Base-by-base conservation (phyloP, 805 yeast species). In the Pichia cephalocereana region DNA sequence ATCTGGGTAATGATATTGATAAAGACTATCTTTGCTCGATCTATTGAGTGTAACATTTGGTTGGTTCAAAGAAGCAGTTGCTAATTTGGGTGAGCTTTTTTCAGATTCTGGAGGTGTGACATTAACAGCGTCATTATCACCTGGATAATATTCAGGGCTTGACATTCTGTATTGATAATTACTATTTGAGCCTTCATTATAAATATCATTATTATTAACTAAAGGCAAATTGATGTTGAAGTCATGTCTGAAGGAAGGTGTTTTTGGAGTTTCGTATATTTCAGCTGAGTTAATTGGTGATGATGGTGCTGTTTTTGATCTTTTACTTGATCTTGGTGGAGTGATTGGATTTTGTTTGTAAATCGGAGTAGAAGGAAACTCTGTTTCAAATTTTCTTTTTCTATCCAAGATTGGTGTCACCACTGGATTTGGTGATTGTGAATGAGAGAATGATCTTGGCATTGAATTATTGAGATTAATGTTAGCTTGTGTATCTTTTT, bases 101-200 rank as follows among this genome's bases (percentile, higher is more conserved):
- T 54, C 48, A 6, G 67, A 62, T 4, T 60, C 53, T 8, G 66
- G 63, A 8, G 68, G 62, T 11, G 62, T 57, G 17, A 55, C 54
- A 28, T 60, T 40, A 18, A 50, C 34, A 38, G 38, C 39, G 5
- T 19, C 40, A 19, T 46, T 40, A 32, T 46, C 48, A 15, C 47
- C 26, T 23, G 45, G 11, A 19, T 44, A 32, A 17, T 47, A 37
- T 18, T 54, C 54, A n/a, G 58, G 54, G 28, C 57, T 52, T 10
- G 50, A 49, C 37, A 51, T 48, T 12, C 57, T 49, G 38, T 53
- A 42, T 1, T 42, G 34, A n/a, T 43, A 40, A 0, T 40, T 34
- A 14, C 15, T 34, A 6, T 34, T 34, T 10, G n/a, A 10, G 37
- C 17, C 17, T 7, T 14, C 17, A 15, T 15, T 34, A 34, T 30